A percentile compares a stretch with the other conserved stretches of the same genome.
phyloP scores from a whole-genome alignment of 1,284 basidiomycete species.

The Cronartium quercuum region DNA sequence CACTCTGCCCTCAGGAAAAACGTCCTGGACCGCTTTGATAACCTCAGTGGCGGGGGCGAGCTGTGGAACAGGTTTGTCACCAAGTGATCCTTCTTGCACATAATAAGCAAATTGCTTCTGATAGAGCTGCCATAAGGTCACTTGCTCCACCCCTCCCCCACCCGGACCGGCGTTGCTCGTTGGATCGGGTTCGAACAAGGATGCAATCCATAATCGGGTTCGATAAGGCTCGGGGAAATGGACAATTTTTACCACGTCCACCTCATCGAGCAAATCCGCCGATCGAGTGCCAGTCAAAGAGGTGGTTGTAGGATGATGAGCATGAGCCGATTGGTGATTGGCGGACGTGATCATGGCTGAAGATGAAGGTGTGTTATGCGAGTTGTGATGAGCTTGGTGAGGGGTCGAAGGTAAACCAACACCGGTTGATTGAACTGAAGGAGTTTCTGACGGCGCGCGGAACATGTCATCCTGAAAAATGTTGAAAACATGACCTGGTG shows the following conservation, averaged over 20 bases:
- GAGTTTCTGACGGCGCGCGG: conserved; percentile 12
- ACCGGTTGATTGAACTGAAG: conserved; percentile 4
- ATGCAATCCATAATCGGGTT: conserved; percentile 39
- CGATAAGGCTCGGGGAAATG: conserved; percentile 39
- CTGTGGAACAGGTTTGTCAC: conserved; percentile 28
- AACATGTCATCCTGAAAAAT: conserved; percentile 35
- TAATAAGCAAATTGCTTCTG: conserved; percentile 37
- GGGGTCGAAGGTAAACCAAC: conserved; percentile 23
- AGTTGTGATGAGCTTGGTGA: conserved; percentile 9
- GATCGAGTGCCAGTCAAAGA: not conserved
- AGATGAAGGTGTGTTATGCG: conserved; percentile 20
- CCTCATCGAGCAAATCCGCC: conserved; percentile 26
- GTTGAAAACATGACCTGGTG: not conserved
- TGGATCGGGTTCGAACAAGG: conserved; percentile 37
- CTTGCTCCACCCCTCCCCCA: conserved; percentile 38
- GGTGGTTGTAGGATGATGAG: conserved; percentile 17
- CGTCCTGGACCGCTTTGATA: conserved; percentile 39
- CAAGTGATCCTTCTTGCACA: conserved; percentile 11
- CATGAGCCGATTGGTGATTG: conserved; percentile 1
- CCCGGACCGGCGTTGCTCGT: conserved; percentile 35
- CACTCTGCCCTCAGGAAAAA: conserved; percentile 37
- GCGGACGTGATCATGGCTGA: conserved; percentile 1
- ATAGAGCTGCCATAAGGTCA: conserved; percentile 38
- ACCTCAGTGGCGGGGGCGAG: conserved; percentile 38
- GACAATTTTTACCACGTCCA: conserved; percentile 33